These are phyloP conservation scores for Ogataea methylovora DNA, from an alignment of 805 yeast species.

Conservation along the genomic window DNA sequence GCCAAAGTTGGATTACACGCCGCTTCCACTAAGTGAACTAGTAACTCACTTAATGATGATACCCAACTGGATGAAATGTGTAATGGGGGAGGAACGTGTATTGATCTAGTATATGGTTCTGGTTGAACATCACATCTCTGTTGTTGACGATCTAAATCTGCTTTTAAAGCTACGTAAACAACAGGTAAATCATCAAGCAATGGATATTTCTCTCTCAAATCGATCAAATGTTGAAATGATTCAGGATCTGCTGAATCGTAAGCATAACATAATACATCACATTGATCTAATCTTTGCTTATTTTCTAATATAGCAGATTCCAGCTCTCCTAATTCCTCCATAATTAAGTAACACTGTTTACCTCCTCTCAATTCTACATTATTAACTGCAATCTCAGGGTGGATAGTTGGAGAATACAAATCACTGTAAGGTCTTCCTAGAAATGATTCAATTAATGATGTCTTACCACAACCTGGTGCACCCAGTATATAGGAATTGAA, in stretches of 20 bases:
- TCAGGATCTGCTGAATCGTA: slow-evolving; percentile 97
- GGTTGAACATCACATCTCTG: slow-evolving; percentile 85
- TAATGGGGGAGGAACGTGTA: slow-evolving; percentile 70
- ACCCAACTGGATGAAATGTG: slow-evolving; percentile 91
- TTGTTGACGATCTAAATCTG: slow-evolving; percentile 93
- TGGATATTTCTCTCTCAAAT: slow-evolving; percentile 54
- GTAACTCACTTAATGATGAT: slow-evolving; percentile 74
- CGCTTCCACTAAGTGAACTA: slow-evolving; percentile 82
- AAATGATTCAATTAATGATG: slow-evolving; percentile 77
- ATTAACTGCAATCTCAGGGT: slow-evolving; percentile 78
- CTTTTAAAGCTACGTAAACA: slow-evolving; percentile 86
- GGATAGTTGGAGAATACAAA: slow-evolving; percentile 71
- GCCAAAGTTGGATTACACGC: slow-evolving; percentile 72
- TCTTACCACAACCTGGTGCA: slow-evolving; percentile 79
- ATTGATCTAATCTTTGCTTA: slow-evolving; percentile 58
- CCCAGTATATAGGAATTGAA: slow-evolving; percentile 89
- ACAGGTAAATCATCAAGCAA: slow-evolving; percentile 63
- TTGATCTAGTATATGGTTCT: slow-evolving; percentile 66
- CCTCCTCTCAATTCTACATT: slow-evolving; percentile 93
- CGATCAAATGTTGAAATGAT: slow-evolving; percentile 76
- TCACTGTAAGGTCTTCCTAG: slow-evolving; percentile 67
- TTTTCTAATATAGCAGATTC: slow-evolving; percentile 80
- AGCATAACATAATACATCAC: slow-evolving; percentile 85
- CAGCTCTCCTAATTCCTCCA: slow-evolving; percentile 85
- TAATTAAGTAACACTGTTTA: slow-evolving; percentile 83